These are phyloP conservation scores for Aeminium ludgeri DNA, from an alignment of 495 filamentous ascomycete species.

Conservation along the genomic window DNA sequence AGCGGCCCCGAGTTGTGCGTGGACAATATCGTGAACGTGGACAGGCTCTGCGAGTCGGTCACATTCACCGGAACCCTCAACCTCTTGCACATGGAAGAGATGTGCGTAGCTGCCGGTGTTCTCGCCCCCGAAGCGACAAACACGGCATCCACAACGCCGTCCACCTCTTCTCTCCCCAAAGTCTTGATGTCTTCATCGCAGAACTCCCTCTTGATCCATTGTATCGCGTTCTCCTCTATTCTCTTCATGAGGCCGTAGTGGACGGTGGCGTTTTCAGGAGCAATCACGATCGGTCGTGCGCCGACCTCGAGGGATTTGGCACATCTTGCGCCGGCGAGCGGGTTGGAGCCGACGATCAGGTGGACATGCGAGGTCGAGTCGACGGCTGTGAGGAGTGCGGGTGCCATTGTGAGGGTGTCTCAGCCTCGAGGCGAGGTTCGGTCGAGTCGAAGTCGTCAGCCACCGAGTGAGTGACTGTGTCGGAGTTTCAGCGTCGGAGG, in stretches of 20 bases:
- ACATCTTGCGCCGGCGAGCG: conserved; percentile 70
- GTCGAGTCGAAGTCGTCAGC: too few relatives aligned
- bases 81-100: conserved; percentile 58
- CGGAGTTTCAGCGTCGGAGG: too few relatives aligned
- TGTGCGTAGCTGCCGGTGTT: conserved; percentile 36
- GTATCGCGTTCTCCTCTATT: conserved; percentile 52
- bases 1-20: conserved; percentile 80
- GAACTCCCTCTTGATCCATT: conserved; percentile 57
- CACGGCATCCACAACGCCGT: conserved; percentile 69
- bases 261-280: conserved; percentile 43
- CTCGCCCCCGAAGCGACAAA: conserved; percentile 59
- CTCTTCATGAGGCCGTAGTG: conserved; percentile 60
- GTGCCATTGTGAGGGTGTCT: conserved; percentile 19
- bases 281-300: conserved; percentile 70
- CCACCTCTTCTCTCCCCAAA: conserved; percentile 64
- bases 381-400: conserved; percentile 56
- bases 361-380: conserved; percentile 65
- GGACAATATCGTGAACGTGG: conserved; percentile 77
- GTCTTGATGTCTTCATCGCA: conserved; percentile 55
- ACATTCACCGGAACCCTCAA: conserved; percentile 88
- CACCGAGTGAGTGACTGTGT: too few relatives aligned
- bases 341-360: conserved; percentile 70
- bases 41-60: conserved; percentile 71
- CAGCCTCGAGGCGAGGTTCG: too few relatives aligned
- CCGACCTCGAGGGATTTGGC: conserved; percentile 68